A percentile compares a stretch with the other conserved stretches of the same genome.
Evolutionary conservation across 164 flowering plant genomes (phyloP).

Genomic region (Echeveria elegans): DNA sequence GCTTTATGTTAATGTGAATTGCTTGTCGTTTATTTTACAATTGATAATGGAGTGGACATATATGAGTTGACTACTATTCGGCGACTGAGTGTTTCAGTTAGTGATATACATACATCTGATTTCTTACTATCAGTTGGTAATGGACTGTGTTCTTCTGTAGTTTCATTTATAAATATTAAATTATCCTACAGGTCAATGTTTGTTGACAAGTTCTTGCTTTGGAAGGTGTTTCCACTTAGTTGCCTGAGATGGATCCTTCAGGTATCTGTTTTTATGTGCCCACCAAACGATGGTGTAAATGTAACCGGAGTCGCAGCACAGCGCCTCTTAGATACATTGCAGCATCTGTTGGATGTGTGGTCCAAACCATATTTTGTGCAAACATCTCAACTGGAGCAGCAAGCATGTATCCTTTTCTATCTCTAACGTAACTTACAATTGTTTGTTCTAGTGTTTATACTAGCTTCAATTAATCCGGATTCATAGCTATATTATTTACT

Average conservation of each 20-base stretch:
- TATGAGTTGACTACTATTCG: not conserved
- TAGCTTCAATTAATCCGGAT: not conserved
- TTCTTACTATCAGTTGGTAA: not conserved
- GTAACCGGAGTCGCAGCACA: constrained; percentile 21
- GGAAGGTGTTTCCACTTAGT: constrained; percentile 85
- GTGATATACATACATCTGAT: not conserved
- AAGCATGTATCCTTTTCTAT: constrained; percentile 76
- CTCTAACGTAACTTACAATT: not conserved
- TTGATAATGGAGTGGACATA: too few species aligned
- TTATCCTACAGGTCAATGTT: constrained; percentile 59
- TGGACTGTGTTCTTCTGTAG: not conserved
- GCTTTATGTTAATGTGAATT: not conserved
- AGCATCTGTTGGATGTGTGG: constrained; percentile 56
- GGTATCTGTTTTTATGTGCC: constrained; percentile 58
- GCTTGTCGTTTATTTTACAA: too few species aligned
- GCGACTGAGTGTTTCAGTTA: not conserved
- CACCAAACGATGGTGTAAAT: constrained; percentile 30
- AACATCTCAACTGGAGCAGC: constrained; percentile 74
- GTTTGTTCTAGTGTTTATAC: not conserved
- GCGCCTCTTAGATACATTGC: constrained; percentile 39
- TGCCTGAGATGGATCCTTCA: constrained; percentile 92
- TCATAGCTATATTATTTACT: not conserved
- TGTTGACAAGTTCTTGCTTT: constrained; percentile 71
- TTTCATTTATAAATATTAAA: not conserved
- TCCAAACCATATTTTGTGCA: constrained; percentile 78